These are phyloP conservation scores for Dissophora globulifera DNA, from an alignment of 192 early-diverging fungal genomes.

Conservation along the genomic window DNA sequence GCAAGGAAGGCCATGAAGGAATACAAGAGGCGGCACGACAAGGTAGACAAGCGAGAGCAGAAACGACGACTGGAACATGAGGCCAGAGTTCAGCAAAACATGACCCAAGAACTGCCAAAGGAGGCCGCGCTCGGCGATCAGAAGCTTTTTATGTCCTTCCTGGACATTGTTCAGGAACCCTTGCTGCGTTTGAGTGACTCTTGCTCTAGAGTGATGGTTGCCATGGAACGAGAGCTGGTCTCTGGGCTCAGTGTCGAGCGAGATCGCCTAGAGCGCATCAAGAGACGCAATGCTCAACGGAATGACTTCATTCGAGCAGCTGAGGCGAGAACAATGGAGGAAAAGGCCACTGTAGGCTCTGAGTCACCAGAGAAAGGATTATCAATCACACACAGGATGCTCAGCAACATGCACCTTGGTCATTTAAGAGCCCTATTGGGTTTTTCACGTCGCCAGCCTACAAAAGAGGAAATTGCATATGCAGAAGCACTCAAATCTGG, in stretches of 20 bases:
- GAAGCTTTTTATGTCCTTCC: slow-evolving; percentile 60
- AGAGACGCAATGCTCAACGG: slow-evolving; percentile 32
- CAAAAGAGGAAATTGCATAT: slow-evolving; percentile 35
- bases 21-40: slow-evolving; percentile 17
- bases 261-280: slow-evolving; percentile 50
- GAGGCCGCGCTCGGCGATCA: slow-evolving; percentile 57
- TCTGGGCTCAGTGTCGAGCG: slow-evolving; percentile 41
- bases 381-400: too few species aligned
- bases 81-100: too few species aligned
- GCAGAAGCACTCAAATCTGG: slow-evolving; percentile 31
- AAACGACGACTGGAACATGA: too few species aligned
- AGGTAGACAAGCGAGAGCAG: slow-evolving; percentile 28
- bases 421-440: slow-evolving; percentile 14
- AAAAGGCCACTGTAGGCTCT: too few species aligned
- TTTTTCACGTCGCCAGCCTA: slow-evolving; percentile 5
- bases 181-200: slow-evolving; percentile 55
- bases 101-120: too few species aligned
- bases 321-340: slow-evolving; percentile 23
- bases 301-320: slow-evolving; percentile 28
- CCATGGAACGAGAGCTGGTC: slow-evolving; percentile 42
- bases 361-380: too few species aligned
- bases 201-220: slow-evolving; percentile 47
- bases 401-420: too few species aligned
- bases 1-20: slow-evolving; percentile 31
- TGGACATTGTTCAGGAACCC: slow-evolving; percentile 61